Evolutionary conservation across 192 early-diverging fungal genomes (phyloP).

Genomic region (Coemansia sp.): DNA sequence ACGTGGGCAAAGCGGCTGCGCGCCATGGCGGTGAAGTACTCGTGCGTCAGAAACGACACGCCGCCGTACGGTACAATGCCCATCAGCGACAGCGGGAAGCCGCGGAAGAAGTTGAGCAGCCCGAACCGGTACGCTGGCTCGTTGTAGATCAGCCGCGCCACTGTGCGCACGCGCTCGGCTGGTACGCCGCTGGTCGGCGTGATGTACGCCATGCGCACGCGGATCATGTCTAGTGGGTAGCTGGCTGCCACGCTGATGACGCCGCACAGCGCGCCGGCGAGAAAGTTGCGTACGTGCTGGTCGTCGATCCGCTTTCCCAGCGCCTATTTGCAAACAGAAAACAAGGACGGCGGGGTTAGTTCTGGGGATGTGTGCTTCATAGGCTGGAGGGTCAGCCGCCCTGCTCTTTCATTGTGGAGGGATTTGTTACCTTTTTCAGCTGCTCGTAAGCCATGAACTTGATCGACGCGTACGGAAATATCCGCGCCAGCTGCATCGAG

Average conservation of each 20-base stretch:
- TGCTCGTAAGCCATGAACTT: slow-evolving; percentile 98
- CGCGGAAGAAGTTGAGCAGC: slow-evolving; percentile 90
- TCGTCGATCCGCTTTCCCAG: slow-evolving; percentile 67
- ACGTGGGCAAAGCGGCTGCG: slow-evolving; percentile 49
- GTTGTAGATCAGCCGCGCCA: slow-evolving; percentile 64
- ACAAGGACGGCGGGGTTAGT: no score
- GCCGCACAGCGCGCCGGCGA: slow-evolving; percentile 84
- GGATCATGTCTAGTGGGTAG: slow-evolving; percentile 92
- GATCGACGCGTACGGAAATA: slow-evolving; percentile 96
- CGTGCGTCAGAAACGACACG: slow-evolving; percentile 90
- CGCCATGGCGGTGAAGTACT: slow-evolving; percentile 65
- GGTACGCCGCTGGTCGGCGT: slow-evolving; percentile 34
- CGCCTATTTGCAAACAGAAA: slow-evolving; percentile 36
- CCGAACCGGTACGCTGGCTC: slow-evolving; percentile 64
- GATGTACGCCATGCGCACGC: slow-evolving; percentile 87
- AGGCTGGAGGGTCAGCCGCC: no score
- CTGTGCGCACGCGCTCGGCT: slow-evolving; percentile 59
- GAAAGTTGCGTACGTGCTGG: slow-evolving; percentile 68
- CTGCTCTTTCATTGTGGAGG: no score
- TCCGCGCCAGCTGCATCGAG: slow-evolving; percentile 86
- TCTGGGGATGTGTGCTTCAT: no score
- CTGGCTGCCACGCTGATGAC: slow-evolving; percentile 83
- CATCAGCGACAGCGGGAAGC: slow-evolving; percentile 81
- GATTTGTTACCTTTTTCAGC: slow-evolving; percentile 60
- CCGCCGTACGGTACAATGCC: slow-evolving; percentile 99